Evolutionary conservation across 805 yeast species (phyloP).

Genomic region (Hanseniaspora hatyaiensis): DNA sequence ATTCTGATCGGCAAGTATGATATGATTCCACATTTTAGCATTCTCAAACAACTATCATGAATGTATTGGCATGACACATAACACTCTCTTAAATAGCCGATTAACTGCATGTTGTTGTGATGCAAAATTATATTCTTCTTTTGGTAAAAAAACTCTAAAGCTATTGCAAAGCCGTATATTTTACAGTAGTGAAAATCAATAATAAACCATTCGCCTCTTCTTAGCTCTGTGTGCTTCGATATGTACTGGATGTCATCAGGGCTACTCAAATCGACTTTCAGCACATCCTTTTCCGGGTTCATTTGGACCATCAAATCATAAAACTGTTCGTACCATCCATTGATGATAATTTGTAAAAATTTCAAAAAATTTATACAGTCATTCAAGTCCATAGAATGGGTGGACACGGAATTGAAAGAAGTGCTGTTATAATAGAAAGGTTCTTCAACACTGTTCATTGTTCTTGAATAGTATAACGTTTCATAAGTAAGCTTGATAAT

Average conservation of each 20-base stretch:
- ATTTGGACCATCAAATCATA: conserved; percentile 42
- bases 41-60: conserved; percentile 20
- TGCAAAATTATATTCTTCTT: conserved; percentile 13
- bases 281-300: conserved; percentile 32
- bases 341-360: conserved; percentile 63
- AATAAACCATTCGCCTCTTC: conserved; percentile 60
- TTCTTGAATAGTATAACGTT: conserved; percentile 43
- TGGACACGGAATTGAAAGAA: conserved; percentile 11
- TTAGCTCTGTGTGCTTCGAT: conserved; percentile 26
- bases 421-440: conserved; percentile 10
- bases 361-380: conserved; percentile 62
- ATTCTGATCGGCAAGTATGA: conserved; percentile 85
- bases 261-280: conserved; percentile 23
- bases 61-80: conserved; percentile 12
- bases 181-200: conserved; percentile 79
- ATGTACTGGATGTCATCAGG: conserved; percentile 28
- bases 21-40: conserved; percentile 51
- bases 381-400: conserved; percentile 34
- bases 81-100: conserved; percentile 11
- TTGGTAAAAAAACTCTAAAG: conserved; percentile 28
- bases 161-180: conserved; percentile 35
- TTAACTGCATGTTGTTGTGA: conserved; percentile 11
- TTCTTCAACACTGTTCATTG: conserved; percentile 5
- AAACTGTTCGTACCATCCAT: conserved; percentile 64
- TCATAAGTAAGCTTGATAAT: conserved; percentile 76